Evolutionary conservation across 192 early-diverging fungal species (phyloP), one percentile per base, ranked within the genome.

Genomic region (Podila epigama): DNA sequence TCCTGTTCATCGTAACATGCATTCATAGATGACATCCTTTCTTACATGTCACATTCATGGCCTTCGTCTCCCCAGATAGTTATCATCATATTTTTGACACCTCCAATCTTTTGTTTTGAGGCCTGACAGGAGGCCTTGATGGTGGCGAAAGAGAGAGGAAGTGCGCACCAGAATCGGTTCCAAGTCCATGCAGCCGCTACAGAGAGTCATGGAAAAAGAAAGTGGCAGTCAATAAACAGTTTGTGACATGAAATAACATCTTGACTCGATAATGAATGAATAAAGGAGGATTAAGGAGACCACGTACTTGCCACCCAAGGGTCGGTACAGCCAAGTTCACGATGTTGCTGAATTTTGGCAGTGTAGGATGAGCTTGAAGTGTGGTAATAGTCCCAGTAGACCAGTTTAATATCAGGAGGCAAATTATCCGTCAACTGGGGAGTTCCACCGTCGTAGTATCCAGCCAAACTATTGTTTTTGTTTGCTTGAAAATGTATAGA

Each of bases 331-430:
- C 93, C 93, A 31, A 95, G 75, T 52, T 93, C 92, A 16, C 91
- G 85, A 60, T 96, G 94, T 64, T 95, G 93, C 66, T 89, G 83
- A 67, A 96, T 89, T 63, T 95, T 95, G 64, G 81, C 81, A 5
- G 83, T 61, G 73, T 96, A 96, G 2, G 88, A 83, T 58, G 93
- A 89, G 36, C 89, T 73, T 50, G 58, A 57, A 29, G 89, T 91
- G 69, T 94, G 93, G 68, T 94, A 95, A 66, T 95, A 96, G 69
- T 96, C 93, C 94, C 94, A 96, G 54, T 91, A 96, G 20, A 95
- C 87, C 34, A 94, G 81, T 31, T 92, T 87, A 13, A 91, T 70
- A 56, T 88, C 86, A 4, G 70, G 58, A 48, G 93, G 93, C 42
- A 95, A 79, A 32, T 78, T 83, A 39, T 79, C 82, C 4, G 82